These are phyloP conservation scores for Pezizomycotina sp. DNA, from an alignment of 2,329 filamentous ascomycete species.

Conservation along the genomic window DNA sequence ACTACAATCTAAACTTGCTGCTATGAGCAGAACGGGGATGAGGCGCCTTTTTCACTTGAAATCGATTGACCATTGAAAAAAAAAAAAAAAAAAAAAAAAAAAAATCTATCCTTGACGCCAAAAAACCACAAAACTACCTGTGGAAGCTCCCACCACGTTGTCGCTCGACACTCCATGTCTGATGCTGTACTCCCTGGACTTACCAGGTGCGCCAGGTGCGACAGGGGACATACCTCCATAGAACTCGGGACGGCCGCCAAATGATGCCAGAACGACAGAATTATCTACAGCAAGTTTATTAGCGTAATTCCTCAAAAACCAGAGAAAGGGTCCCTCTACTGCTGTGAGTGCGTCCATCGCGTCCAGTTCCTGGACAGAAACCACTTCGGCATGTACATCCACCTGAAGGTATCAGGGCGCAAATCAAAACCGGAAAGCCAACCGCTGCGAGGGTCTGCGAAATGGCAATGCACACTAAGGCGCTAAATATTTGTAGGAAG, in stretches of 20 bases:
- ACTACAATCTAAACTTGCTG: no score
- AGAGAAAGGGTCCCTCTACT: no score
- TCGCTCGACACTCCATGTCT: constrained; percentile 14
- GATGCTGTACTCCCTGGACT: constrained; percentile 15
- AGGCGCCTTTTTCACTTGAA: no score
- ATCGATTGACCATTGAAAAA: no score
- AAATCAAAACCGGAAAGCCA: constrained; percentile 42
- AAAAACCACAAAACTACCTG: constrained; percentile 9
- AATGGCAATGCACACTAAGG: constrained; percentile 40
- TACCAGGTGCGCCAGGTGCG: constrained; percentile 6
- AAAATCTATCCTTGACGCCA: no score
- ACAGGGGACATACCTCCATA: constrained; percentile 9
- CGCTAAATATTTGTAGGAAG: constrained; percentile 36
- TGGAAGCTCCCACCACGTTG: constrained; percentile 18
- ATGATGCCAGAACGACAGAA: constrained; percentile 14
- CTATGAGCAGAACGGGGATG: no score
- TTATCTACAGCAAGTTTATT: no score
- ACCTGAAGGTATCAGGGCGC: constrained; percentile 40
- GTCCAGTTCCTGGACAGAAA: constrained; percentile 28
- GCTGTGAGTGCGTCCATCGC: constrained; percentile 17
- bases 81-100: no score
- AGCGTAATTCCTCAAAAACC: no score
- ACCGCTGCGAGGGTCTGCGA: constrained; percentile 45
- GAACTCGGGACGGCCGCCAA: constrained; percentile 14
- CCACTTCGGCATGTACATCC: constrained; percentile 35